A percentile compares a stretch with the other conserved stretches of the same genome.
phyloP scores from a whole-genome alignment of 805 yeast genomes.

The Candida coleopterorum region DNA sequence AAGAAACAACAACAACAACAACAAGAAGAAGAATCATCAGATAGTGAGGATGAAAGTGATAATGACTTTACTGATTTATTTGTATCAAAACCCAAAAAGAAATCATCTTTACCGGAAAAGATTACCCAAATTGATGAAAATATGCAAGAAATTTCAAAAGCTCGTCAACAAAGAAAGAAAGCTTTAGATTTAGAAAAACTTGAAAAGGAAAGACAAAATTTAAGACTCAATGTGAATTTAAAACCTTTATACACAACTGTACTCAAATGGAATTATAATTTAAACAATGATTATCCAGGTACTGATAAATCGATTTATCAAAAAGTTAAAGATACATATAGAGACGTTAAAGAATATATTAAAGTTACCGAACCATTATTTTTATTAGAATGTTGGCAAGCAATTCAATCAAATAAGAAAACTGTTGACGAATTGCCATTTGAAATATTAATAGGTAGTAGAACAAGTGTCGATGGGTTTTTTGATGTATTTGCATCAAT shows the following conservation, averaged over 20 bases:
- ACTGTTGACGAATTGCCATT: slow-evolving; percentile 60
- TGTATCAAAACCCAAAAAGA: slow-evolving; percentile 29
- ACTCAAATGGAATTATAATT: slow-evolving; percentile 71
- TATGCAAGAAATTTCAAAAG: slow-evolving; percentile 10
- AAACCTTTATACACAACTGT: slow-evolving; percentile 68
- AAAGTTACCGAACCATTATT: slow-evolving; percentile 73
- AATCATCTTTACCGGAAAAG: slow-evolving; percentile 19
- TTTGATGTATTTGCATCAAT: slow-evolving; percentile 81
- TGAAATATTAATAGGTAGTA: slow-evolving; percentile 65
- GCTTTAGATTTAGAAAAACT: slow-evolving; percentile 34
- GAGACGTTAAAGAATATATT: slow-evolving; percentile 59
- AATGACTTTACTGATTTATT: slow-evolving; percentile 39
- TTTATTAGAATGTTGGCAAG: slow-evolving; percentile 91
- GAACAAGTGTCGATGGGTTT: slow-evolving; percentile 80
- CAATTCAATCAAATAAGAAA: slow-evolving; percentile 67
- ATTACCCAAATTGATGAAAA: slow-evolving; percentile 40
- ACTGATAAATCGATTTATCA: slow-evolving; percentile 38
- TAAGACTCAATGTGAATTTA: slow-evolving; percentile 71
- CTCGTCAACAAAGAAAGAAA: slow-evolving; percentile 13
- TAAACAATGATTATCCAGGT: slow-evolving; percentile 54
- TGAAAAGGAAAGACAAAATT: slow-evolving; percentile 75
- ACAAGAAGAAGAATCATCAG: too few species aligned
- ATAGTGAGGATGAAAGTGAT: slow-evolving; percentile 28
- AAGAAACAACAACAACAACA: slow-evolving; percentile 23
- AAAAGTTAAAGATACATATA: slow-evolving; percentile 53